These are phyloP conservation scores for Alternaria brassicicola DNA, from an alignment of 2,329 filamentous ascomycete species.

Conservation along the genomic window DNA sequence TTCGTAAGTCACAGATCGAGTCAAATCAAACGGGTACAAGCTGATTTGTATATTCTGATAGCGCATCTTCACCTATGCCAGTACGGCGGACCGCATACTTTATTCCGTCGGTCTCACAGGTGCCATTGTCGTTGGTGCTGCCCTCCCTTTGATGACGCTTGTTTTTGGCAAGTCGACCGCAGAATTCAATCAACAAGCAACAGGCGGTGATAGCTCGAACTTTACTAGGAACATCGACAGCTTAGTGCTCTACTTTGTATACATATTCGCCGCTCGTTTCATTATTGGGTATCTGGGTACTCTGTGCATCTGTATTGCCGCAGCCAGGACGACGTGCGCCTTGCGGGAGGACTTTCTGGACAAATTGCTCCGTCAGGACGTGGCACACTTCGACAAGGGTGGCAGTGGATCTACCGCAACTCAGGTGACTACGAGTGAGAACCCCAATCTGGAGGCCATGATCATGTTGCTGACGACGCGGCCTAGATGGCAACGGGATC, in stretches of 20 bases:
- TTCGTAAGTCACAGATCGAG: background rate
- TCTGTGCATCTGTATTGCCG: conserved; percentile 77
- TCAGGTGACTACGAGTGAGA: conserved; percentile 19
- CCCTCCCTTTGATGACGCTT: conserved; percentile 73
- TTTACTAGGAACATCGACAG: conserved; percentile 15
- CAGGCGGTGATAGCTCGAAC: conserved; percentile 4
- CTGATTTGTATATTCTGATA: background rate
- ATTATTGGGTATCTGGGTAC: conserved; percentile 78
- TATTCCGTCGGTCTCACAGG: conserved; percentile 10
- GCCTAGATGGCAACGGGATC: conserved; percentile 19
- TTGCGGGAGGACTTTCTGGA: conserved; percentile 66
- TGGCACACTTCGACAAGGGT: conserved; percentile 31
- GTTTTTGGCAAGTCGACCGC: conserved; percentile 28
- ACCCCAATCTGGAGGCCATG: background rate
- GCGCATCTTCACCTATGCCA: conserved; percentile 19
- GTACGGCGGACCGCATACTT: conserved; percentile 5
- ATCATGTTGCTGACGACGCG: background rate
- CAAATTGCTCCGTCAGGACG: conserved; percentile 39
- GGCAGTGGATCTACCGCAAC: conserved; percentile 24
- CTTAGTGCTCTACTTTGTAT: conserved; percentile 34
- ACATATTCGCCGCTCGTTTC: conserved; percentile 24
- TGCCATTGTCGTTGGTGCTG: conserved; percentile 71
- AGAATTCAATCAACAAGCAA: conserved; percentile 18
- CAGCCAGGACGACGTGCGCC: conserved; percentile 52
- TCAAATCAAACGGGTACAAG: background rate